These are phyloP conservation scores for Pseudopithomyces chartarum DNA, from an alignment of 2,329 filamentous ascomycete species.

Conservation along the genomic window DNA sequence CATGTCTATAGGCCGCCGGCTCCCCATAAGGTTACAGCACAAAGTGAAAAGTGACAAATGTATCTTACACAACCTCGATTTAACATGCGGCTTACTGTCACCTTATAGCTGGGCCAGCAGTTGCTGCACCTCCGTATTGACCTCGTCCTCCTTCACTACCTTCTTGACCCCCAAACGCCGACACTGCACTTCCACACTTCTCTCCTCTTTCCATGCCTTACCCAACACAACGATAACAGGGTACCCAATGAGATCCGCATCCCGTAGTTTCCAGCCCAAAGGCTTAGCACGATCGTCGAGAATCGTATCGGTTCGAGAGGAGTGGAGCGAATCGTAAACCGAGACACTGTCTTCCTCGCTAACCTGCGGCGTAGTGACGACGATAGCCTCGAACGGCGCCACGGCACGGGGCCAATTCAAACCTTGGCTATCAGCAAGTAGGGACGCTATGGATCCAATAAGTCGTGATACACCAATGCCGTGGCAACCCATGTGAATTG, in stretches of 20 bases:
- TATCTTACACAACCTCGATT: too few relatives aligned
- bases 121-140: constrained; percentile 50
- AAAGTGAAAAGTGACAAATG: too few relatives aligned
- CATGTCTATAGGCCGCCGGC: too few relatives aligned
- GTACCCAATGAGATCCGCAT: constrained; percentile 89
- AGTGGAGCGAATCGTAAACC: constrained; percentile 67
- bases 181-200: constrained; percentile 76
- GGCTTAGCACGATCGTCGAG: constrained; percentile 56
- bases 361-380: constrained; percentile 61
- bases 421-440: constrained; percentile 68
- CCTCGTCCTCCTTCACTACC: constrained; percentile 57
- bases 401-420: constrained; percentile 88
- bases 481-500: constrained; percentile 93
- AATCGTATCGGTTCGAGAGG: constrained; percentile 26
- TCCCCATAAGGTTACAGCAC: too few relatives aligned
- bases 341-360: constrained; percentile 55
- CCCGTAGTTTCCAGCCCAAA: constrained; percentile 84
- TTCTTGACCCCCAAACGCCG: constrained; percentile 67
- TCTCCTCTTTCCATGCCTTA: constrained; percentile 35
- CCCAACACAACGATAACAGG: constrained; percentile 83
- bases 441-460: constrained; percentile 82
- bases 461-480: constrained; percentile 93
- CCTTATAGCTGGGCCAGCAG: constrained; percentile 27
- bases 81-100: too few relatives aligned
- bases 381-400: constrained; percentile 78